Base-by-base conservation (phyloP, 371 early-diverging fungal species). In the Coemansia sp. region DNA sequence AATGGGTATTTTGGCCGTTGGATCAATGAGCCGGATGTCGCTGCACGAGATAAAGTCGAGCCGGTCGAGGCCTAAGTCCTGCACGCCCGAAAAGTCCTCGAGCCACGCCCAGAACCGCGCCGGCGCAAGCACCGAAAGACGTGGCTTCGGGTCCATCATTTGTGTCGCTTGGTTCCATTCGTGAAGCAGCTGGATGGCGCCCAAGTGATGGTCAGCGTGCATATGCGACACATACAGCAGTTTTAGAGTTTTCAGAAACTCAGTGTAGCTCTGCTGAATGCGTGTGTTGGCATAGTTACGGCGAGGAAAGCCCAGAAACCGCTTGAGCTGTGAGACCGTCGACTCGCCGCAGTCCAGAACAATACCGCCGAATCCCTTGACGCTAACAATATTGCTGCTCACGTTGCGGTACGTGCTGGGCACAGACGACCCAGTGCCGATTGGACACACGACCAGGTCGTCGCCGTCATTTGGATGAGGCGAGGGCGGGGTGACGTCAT, bases 121-220 rank as follows among this genome's bases (percentile, higher is more conserved):
- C 0, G 89, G 88, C 1, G 77, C 86, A 2, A 88, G 73, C 18
- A 87, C 67, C 25, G 67, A 79, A 26, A 87, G 59, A 3, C 80
- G 62, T 18, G 70, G 64, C 40, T 16, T 30, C 5, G 23, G 51
- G 2, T 30, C 47, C 59, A 65, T 12, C n/a, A 48, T 2, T 6
- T 23, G 40, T 23, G 78, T 79, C 83, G 86, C 84, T 82, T 82
- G 67, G 68, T 82, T 81, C 88, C 90, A 88, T 62, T 85, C 83
- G 42, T 75, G 80, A 62, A 95, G 80, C 23, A 98, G 62, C 30
- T 86, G 82, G 12, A 91, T 80, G 8, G 90, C 82, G n/a, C 99
- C 99, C 33, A 99, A 82, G 75, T 98, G 95, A 79, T 99, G 99
- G 81, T 99, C 99, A 28, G 99, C 99, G 82, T 99, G 99, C 79